Conservation (phyloP, 805 yeast species). For the Metschnikowia matae region DNA sequence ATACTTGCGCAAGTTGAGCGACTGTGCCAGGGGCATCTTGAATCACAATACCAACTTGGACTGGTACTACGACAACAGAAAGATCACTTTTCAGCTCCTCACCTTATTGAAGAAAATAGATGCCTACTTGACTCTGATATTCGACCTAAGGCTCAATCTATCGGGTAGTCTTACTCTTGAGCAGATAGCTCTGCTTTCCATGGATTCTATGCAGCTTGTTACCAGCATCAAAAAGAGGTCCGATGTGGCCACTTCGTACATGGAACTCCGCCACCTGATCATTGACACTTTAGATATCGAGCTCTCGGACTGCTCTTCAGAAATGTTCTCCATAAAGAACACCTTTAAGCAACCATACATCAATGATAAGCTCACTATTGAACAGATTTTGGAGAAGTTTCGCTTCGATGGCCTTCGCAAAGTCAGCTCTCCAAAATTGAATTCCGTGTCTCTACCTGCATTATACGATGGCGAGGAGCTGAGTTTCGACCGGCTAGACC, state of each 20-base stretch:
- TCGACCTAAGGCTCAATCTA: not conserved
- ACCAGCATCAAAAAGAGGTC: constrained; percentile 1
- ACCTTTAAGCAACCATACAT: not conserved
- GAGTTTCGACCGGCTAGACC: not conserved
- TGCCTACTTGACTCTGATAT: constrained; percentile 1
- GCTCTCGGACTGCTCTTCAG: constrained; percentile 4
- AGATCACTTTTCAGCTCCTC: not conserved
- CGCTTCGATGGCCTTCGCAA: constrained; percentile 1
- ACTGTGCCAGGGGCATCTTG: not conserved
- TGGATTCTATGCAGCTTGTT: constrained; percentile 8
- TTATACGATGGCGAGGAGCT: not conserved
- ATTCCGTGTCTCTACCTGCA: not conserved
- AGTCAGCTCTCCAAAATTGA: not conserved
- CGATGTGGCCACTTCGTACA: constrained; percentile 8
- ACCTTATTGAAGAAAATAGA: constrained; percentile 2
- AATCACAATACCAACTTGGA: not conserved
- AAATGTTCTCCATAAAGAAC: not conserved
- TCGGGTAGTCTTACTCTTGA: not conserved
- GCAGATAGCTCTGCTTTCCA: constrained; percentile 3
- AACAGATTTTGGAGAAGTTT: constrained; percentile 6
- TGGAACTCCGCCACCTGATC: constrained; percentile 9
- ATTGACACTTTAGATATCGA: constrained; percentile 6
- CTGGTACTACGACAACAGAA: constrained; percentile 3
- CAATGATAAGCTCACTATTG: constrained; percentile 3
- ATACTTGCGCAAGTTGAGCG: not conserved